A percentile compares a stretch with the other conserved stretches of the same genome.
These are phyloP conservation scores for Gentiana straminea DNA, from an alignment of 257 asterid genomes.

Conservation along the genomic window DNA sequence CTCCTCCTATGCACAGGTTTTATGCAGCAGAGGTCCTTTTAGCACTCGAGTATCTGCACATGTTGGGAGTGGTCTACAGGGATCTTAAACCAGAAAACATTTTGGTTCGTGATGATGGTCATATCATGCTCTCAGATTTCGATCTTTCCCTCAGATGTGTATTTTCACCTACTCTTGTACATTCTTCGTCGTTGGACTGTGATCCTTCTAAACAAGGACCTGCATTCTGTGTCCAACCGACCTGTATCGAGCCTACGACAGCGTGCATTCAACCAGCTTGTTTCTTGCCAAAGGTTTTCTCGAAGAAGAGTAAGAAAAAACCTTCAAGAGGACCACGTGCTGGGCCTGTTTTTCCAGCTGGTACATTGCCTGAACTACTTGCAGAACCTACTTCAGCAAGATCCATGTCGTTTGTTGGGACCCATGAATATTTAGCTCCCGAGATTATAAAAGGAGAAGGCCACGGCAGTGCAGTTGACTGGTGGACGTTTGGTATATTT, in stretches of 20 bases:
- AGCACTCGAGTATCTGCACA: constrained; percentile 29
- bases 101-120: constrained; percentile 30
- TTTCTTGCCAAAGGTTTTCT: constrained; percentile 23
- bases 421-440: constrained; percentile 32
- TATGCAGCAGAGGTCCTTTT: constrained; percentile 30
- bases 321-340: constrained; percentile 7
- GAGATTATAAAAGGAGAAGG: constrained; percentile 33
- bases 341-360: constrained; percentile 13
- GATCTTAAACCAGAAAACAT: constrained; percentile 30
- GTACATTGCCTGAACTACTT: constrained; percentile 21
- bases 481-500: constrained; percentile 34
- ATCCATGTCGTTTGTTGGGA: constrained; percentile 30
- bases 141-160: constrained; percentile 29
- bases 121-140: constrained; percentile 30
- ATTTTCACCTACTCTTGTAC: constrained; percentile 25
- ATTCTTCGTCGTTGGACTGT: constrained; percentile 9
- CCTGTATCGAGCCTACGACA: constrained; percentile 20
- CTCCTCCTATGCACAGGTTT: constrained; percentile 18
- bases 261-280: constrained; percentile 29
- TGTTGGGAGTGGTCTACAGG: constrained; percentile 29
- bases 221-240: constrained; percentile 23
- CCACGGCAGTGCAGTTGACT: constrained; percentile 35
- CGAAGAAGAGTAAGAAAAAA: constrained; percentile 20
- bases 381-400: constrained; percentile 33
- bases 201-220: constrained; percentile 24